phyloP scores from a whole-genome alignment of 345 rosid genomes.

The Syzygium oleosum region DNA sequence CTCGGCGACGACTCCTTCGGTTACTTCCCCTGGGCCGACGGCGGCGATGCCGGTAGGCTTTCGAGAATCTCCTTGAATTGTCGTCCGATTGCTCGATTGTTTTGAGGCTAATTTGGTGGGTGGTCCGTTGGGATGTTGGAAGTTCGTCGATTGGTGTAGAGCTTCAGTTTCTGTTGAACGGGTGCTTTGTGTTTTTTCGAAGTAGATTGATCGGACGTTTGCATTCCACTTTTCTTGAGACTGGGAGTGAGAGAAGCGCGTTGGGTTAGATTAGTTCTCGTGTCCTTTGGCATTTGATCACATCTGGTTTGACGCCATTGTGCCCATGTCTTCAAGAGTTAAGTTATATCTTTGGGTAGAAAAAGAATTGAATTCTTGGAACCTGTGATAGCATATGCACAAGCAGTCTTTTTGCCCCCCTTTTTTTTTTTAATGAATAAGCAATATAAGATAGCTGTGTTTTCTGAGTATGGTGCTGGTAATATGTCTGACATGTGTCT shows the following conservation, averaged over 20 bases:
- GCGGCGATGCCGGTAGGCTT: constrained; percentile 17
- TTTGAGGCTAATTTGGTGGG: not conserved
- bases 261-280: not conserved
- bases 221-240: not conserved
- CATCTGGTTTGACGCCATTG: not conserved
- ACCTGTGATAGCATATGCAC: not conserved
- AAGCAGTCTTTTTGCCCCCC: not conserved
- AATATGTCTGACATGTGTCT: not conserved
- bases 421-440: not conserved
- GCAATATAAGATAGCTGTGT: not conserved
- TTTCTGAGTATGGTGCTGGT: not conserved
- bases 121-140: not conserved
- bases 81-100: not conserved
- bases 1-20: constrained; percentile 54
- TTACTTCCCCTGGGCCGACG: constrained; percentile 66
- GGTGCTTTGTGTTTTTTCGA: not conserved
- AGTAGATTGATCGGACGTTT: not conserved
- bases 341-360: not conserved
- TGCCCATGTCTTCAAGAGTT: not conserved
- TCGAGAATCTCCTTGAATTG: not conserved
- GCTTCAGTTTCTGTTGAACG: not conserved
- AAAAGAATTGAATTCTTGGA: not conserved
- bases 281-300: not conserved
- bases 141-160: not conserved
- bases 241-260: not conserved